These are phyloP conservation scores for Monascus purpureus DNA, from an alignment of 495 filamentous ascomycete genomes.

Conservation along the genomic window DNA sequence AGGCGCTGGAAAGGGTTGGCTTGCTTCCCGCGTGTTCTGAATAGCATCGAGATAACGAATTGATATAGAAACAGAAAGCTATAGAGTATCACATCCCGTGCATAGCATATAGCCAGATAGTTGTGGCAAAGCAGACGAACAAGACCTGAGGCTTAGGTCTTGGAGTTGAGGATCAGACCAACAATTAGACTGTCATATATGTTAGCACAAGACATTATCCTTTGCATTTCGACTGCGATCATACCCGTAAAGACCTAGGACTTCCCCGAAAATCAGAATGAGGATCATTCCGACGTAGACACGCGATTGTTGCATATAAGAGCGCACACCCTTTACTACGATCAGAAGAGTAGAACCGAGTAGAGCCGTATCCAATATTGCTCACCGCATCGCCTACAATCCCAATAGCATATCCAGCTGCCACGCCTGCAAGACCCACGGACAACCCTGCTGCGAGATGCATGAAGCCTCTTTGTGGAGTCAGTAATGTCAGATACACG, in stretches of 20 bases:
- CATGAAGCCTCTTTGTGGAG: conserved; percentile 63
- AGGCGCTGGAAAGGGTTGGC: no score
- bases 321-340: conserved; percentile 53
- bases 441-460: conserved; percentile 84
- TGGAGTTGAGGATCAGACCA: conserved; percentile 42
- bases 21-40: no score
- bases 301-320: conserved; percentile 90
- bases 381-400: conserved; percentile 79
- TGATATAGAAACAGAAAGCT: no score
- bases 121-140: no score
- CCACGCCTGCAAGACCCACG: conserved; percentile 81
- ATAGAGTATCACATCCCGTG: no score
- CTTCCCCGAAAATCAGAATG: conserved; percentile 97
- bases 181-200: conserved; percentile 36
- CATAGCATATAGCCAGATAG: no score
- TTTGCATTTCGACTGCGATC: conserved; percentile 13
- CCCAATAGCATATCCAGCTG: conserved; percentile 95
- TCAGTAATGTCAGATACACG: no score
- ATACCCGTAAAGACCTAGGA: conserved; percentile 92
- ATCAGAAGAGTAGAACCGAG: conserved; percentile 18
- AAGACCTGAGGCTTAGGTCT: no score
- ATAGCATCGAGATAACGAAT: no score
- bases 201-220: conserved; percentile 11
- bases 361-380: background rate
- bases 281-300: conserved; percentile 98